Percentiles rank a stretch among this genome's conserved stretches.
phyloP scores from a whole-genome alignment of 306 rosid genomes.

The Styphnolobium japonicum region DNA sequence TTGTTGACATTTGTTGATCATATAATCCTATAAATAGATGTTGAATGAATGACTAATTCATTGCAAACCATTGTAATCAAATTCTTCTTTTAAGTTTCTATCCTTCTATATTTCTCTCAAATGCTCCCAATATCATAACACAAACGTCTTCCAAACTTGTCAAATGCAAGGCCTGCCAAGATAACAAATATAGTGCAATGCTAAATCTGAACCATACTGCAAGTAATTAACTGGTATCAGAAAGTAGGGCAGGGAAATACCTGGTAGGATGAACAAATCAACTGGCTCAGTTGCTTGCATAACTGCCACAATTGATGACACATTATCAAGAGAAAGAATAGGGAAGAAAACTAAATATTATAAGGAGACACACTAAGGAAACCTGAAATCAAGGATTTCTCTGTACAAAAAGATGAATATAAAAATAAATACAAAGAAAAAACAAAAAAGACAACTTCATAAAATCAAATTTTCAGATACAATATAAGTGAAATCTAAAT shows the following conservation, averaged over 20 bases:
- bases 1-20: too few species aligned
- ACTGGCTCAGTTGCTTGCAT: conserved; percentile 64
- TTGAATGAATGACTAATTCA: too few species aligned
- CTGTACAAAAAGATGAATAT: background rate
- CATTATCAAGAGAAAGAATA: background rate
- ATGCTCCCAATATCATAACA: too few species aligned
- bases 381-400: background rate
- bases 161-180: conserved; percentile 68
- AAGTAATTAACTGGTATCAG: background rate
- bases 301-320: conserved; percentile 42
- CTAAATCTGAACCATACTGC: background rate
- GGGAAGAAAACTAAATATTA: background rate
- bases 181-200: conserved; percentile 9
- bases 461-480: background rate
- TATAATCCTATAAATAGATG: too few species aligned
- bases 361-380: background rate
- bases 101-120: too few species aligned
- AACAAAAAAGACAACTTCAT: background rate
- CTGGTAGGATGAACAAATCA: conserved; percentile 68
- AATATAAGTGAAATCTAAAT: background rate
- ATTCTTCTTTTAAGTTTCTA: too few species aligned
- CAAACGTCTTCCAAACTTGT: conserved; percentile 64
- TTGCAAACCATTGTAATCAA: too few species aligned
- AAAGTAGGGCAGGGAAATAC: conserved; percentile 27
- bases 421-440: background rate